Conservation (phyloP, 345 rosid species). For the Moringa oleifera region DNA sequence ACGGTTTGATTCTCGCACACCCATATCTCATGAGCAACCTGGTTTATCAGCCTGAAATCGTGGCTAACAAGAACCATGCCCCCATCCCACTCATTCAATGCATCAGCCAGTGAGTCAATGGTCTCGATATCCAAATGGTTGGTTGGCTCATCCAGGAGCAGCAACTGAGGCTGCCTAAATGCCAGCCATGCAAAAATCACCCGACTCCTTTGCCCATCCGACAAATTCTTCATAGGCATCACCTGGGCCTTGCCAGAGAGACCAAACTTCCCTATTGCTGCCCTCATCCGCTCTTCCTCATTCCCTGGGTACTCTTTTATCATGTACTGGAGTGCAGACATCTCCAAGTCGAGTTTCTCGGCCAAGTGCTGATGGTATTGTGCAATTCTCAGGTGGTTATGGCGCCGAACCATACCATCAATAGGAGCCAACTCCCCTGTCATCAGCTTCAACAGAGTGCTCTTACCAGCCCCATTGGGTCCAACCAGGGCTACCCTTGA, state of each 20-base stretch:
- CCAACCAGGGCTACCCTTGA: constrained; percentile 94
- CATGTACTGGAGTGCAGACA: constrained; percentile 86
- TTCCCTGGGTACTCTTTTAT: constrained; percentile 83
- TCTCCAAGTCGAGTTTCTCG: constrained; percentile 83
- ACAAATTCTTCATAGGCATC: constrained; percentile 96
- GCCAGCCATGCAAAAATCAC: constrained; percentile 98
- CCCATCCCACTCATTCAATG: constrained; percentile 86
- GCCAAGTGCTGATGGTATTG: constrained; percentile 96
- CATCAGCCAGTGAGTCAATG: constrained; percentile 84
- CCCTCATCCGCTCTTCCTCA: constrained; percentile 97
- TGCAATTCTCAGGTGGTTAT: constrained; percentile 90
- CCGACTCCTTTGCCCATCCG: constrained; percentile 95
- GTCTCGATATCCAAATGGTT: constrained; percentile 98
- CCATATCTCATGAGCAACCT: constrained; percentile 88
- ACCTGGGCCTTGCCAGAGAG: constrained; percentile 93
- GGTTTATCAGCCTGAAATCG: constrained; percentile 85
- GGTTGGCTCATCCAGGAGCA: constrained; percentile 92
- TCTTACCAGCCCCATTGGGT: constrained; percentile 98
- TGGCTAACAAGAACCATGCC: constrained; percentile 87
- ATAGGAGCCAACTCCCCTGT: constrained; percentile 76
- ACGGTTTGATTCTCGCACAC: constrained; percentile 71
- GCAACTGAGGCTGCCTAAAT: constrained; percentile 87
- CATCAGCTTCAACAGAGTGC: constrained; percentile 95
- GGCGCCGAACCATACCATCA: constrained; percentile 98
- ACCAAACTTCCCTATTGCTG: constrained; percentile 83